Percentiles rank a stretch among this genome's conserved stretches.
These are phyloP conservation scores for Pythium apleroticum DNA, from an alignment of 352 stramenopile genomes.

Conservation along the genomic window DNA sequence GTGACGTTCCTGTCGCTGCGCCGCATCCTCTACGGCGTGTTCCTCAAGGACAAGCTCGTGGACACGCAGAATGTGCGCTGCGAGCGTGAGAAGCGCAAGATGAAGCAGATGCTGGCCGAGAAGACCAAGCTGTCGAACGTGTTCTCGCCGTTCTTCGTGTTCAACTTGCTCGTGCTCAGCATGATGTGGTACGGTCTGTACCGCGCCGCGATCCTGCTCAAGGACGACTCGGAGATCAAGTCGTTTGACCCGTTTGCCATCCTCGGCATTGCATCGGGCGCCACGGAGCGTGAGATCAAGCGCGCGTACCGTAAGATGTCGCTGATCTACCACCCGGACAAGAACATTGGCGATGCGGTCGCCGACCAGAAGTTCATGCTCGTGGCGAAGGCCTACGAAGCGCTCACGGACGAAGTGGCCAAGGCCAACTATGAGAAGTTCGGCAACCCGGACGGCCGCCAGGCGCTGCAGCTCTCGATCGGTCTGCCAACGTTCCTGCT, in stretches of 20 bases:
- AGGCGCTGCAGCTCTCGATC: constrained; percentile 95
- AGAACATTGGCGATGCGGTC: constrained; percentile 96
- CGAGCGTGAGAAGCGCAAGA: constrained; percentile 81
- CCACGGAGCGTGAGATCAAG: constrained; percentile 96
- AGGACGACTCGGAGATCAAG: constrained; percentile 97
- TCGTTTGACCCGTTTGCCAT: constrained; percentile 98
- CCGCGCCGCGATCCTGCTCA: constrained; percentile 90
- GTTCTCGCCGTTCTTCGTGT: constrained; percentile 75
- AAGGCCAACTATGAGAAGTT: constrained; percentile 99
- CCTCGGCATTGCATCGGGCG: constrained; percentile 90
- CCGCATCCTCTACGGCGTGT: constrained; percentile 85
- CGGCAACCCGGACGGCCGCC: constrained; percentile 98
- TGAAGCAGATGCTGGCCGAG: constrained; percentile 84
- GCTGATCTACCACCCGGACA: constrained; percentile 93
- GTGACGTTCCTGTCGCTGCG: constrained; percentile 91
- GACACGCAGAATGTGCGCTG: constrained; percentile 81
- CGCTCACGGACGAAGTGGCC: constrained; percentile 94
- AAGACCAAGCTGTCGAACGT: constrained; percentile 85
- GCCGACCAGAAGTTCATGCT: constrained; percentile 99
- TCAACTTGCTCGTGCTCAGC: constrained; percentile 72
- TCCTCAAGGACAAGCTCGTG: constrained; percentile 89
- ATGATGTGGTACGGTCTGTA: constrained; percentile 85
- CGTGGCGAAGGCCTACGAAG: constrained; percentile 94
- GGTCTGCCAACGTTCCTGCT: constrained; percentile 97
- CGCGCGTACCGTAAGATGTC: constrained; percentile 92